phyloP scores from a whole-genome alignment of 495 filamentous ascomycete genomes.

The Amorphotheca resinae region DNA sequence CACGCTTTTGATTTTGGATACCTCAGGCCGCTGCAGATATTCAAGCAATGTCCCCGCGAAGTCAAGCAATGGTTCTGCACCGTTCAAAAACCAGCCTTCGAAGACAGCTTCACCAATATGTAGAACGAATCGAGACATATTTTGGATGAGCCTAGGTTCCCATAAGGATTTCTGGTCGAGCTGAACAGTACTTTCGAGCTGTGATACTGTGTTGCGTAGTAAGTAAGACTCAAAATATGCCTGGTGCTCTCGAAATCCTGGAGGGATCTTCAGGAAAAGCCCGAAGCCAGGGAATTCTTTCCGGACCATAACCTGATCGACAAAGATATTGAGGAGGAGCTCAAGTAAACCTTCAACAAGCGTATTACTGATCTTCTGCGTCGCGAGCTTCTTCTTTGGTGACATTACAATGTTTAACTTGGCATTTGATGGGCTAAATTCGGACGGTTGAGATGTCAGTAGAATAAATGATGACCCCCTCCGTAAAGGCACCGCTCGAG shows the following conservation, averaged over 20 bases:
- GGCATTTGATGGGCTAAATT: conserved; percentile 41
- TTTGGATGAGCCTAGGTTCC: conserved; percentile 75
- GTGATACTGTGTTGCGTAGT: conserved; percentile 58
- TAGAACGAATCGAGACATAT: conserved; percentile 63
- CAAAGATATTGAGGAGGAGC: conserved; percentile 63
- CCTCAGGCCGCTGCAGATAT: conserved; percentile 75
- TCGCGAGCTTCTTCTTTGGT: conserved; percentile 37
- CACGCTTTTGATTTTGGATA: conserved; percentile 69
- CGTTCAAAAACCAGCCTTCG: conserved; percentile 91
- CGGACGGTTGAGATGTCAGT: conserved; percentile 54
- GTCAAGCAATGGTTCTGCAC: conserved; percentile 69
- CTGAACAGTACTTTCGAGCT: conserved; percentile 55
- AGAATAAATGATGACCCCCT: conserved; percentile 85
- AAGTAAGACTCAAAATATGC: conserved; percentile 91
- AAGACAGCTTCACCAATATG: conserved; percentile 83
- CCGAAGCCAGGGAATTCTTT: conserved; percentile 89
- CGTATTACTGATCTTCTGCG: conserved; percentile 46
- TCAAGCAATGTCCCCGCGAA: conserved; percentile 78
- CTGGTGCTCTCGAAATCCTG: conserved; percentile 85
- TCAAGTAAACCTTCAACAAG: conserved; percentile 65
- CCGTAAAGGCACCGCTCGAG: conserved; percentile 45
- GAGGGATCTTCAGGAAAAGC: conserved; percentile 77
- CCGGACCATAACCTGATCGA: conserved; percentile 66
- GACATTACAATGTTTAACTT: conserved; percentile 50
- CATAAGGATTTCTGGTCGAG: conserved; percentile 58